Percentiles rank a stretch among this genome's conserved stretches.
Conservation (phyloP, 176 grass and related monocot species). For the Saccharum spontaneum region DNA sequence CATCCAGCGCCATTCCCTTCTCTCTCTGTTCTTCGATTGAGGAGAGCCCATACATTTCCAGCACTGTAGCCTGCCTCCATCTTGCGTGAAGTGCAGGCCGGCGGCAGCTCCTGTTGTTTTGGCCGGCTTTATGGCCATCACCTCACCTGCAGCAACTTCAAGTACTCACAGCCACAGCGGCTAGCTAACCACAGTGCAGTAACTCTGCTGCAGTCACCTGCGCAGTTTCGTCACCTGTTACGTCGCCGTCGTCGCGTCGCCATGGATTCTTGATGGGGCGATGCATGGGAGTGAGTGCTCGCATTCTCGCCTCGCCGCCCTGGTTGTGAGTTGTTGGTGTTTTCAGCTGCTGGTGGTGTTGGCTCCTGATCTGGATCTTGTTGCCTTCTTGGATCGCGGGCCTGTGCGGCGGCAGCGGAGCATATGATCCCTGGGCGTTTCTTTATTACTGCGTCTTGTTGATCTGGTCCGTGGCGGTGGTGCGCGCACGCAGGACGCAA, state of each 20-base stretch:
- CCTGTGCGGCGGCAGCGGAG: neutral
- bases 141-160: conserved; percentile 24
- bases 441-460: neutral
- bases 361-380: conserved; percentile 19
- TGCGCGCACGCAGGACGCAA: neutral
- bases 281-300: conserved; percentile 46
- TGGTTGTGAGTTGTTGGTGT: neutral
- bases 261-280: conserved; percentile 43
- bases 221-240: conserved; percentile 9
- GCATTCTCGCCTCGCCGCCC: neutral
- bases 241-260: neutral
- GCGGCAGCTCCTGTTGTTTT: conserved; percentile 15
- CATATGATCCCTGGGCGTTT: neutral
- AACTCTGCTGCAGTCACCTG: conserved; percentile 18
- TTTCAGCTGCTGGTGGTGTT: neutral
- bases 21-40: neutral
- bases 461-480: neutral
- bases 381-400: neutral
- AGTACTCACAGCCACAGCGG: neutral
- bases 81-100: neutral
- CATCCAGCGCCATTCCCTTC: neutral
- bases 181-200: neutral
- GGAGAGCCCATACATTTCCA: conserved; percentile 17
- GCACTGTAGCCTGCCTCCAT: conserved; percentile 20
- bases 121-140: conserved; percentile 27